A percentile compares a stretch with the other conserved stretches of the same genome.
Evolutionary conservation across 192 early-diverging fungal genomes (phyloP).

Genomic region (Diversispora epigaea): DNA sequence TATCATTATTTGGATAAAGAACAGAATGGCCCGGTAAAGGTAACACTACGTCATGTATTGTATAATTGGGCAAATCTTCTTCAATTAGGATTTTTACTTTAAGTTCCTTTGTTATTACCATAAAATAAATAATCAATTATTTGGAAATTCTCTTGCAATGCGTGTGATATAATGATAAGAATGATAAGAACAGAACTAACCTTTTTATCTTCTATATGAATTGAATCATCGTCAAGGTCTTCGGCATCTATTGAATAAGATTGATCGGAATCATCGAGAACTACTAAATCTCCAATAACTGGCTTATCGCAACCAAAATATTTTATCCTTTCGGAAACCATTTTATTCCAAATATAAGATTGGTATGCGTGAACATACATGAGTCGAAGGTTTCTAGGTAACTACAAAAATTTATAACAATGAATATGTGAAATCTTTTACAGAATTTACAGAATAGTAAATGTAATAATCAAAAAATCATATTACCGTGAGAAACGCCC

Average conservation of each 20-base stretch:
- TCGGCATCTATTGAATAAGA: slow-evolving; percentile 23
- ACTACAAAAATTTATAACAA: slow-evolving; percentile 40
- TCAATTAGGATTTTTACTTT: slow-evolving; percentile 59
- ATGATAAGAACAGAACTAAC: slow-evolving; percentile 1
- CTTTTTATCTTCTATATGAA: slow-evolving; percentile 34
- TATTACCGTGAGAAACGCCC: slow-evolving; percentile 64
- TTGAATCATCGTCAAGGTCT: slow-evolving; percentile 35
- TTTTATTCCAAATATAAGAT: slow-evolving; percentile 90
- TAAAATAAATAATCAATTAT: neutral
- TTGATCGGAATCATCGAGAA: slow-evolving; percentile 37
- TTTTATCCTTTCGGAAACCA: slow-evolving; percentile 71
- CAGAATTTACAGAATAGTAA: neutral
- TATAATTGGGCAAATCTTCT: slow-evolving; percentile 67
- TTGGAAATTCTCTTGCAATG: slow-evolving; percentile 26
- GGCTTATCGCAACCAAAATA: slow-evolving; percentile 62
- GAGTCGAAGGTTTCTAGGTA: slow-evolving; percentile 80
- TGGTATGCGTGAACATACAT: slow-evolving; percentile 99
- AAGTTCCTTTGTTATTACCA: slow-evolving; percentile 17
- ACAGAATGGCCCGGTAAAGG: slow-evolving; percentile 84
- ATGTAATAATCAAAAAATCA: too few relatives aligned
- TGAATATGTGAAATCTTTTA: neutral
- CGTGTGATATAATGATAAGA: neutral
- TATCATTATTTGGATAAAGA: slow-evolving; percentile 75
- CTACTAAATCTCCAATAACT: slow-evolving; percentile 86
- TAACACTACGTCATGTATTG: slow-evolving; percentile 88